Percentiles rank a stretch among this genome's conserved stretches.
phyloP scores from a whole-genome alignment of 2,329 filamentous ascomycete genomes.

The Incumbomyces lentus region DNA sequence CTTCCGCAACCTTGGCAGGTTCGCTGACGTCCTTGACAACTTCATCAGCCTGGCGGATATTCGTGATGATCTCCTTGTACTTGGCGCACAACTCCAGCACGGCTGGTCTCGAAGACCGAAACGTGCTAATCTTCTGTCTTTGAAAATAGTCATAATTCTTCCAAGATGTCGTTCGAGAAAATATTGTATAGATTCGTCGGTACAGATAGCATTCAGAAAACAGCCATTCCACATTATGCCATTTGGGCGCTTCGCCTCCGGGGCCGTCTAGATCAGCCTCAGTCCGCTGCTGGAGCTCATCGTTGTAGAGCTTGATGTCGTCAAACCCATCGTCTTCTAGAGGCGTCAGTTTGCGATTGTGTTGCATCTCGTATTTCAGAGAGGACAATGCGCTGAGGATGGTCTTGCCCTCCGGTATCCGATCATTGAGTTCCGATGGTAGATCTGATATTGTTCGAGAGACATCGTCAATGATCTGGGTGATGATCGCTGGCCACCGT shows the following conservation, averaged over 20 bases:
- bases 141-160: conserved; percentile 51
- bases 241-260: conserved; percentile 35
- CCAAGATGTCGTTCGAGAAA: conserved; percentile 70
- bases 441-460: conserved; percentile 48
- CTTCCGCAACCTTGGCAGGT: conserved; percentile 36
- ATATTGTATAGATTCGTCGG: conserved; percentile 70
- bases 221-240: conserved; percentile 81
- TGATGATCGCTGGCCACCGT: conserved; percentile 90
- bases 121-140: conserved; percentile 24
- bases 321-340: conserved; percentile 61
- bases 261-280: conserved; percentile 6
- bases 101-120: conserved; percentile 20
- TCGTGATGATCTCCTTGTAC: conserved; percentile 20
- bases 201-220: conserved; percentile 89
- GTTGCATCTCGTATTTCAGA: conserved; percentile 91
- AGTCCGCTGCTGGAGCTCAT: conserved; percentile 65
- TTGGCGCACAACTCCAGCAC: conserved; percentile 21
- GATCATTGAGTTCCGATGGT: conserved; percentile 48
- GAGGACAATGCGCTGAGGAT: conserved; percentile 69
- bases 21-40: conserved; percentile 29
- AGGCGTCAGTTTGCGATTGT: conserved; percentile 60
- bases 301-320: conserved; percentile 75
- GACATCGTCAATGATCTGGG: conserved; percentile 87
- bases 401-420: conserved; percentile 69
- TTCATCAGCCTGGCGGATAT: conserved; percentile 28